These are phyloP conservation scores for Gnomoniopsis smithogilvyi DNA, from an alignment of 2,329 filamentous ascomycete genomes.

Conservation along the genomic window DNA sequence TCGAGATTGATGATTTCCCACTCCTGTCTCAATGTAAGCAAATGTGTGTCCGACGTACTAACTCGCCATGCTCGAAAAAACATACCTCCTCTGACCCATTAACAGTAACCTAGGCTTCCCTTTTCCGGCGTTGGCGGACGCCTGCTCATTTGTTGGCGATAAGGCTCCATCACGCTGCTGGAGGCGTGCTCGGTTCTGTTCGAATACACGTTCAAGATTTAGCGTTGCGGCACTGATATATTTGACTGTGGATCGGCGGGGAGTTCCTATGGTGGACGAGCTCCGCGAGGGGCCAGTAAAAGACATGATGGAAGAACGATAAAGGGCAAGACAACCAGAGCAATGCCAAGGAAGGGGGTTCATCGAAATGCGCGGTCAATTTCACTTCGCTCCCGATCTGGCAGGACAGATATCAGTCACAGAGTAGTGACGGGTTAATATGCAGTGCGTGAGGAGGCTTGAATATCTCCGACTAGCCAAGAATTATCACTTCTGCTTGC, in stretches of 20 bases:
- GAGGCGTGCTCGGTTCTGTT: slow-evolving; percentile 56
- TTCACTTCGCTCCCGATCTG: neutral
- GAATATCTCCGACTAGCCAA: neutral
- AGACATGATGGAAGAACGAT: slow-evolving; percentile 22
- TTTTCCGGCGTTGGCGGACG: slow-evolving; percentile 47
- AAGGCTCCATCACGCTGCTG: slow-evolving; percentile 47
- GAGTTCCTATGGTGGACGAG: slow-evolving; percentile 19
- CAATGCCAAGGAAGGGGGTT: neutral
- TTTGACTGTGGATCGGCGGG: slow-evolving; percentile 32
- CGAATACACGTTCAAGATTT: slow-evolving; percentile 60
- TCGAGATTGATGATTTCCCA: slow-evolving; percentile 97
- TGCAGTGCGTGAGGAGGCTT: neutral
- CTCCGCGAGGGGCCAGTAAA: slow-evolving; percentile 18
- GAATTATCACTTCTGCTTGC: neutral
- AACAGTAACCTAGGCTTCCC: slow-evolving; percentile 82
- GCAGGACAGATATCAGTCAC: neutral
- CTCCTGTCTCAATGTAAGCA: slow-evolving; percentile 57
- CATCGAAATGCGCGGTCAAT: neutral
- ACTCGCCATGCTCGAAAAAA: neutral
- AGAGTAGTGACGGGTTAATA: neutral
- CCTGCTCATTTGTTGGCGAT: slow-evolving; percentile 35
- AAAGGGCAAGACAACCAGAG: neutral
- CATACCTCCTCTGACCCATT: slow-evolving; percentile 91
- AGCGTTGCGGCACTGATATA: slow-evolving; percentile 56
- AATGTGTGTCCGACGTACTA: neutral